Base-by-base conservation (phyloP, 345 rosid genomes). In the Lepidium sativum region DNA sequence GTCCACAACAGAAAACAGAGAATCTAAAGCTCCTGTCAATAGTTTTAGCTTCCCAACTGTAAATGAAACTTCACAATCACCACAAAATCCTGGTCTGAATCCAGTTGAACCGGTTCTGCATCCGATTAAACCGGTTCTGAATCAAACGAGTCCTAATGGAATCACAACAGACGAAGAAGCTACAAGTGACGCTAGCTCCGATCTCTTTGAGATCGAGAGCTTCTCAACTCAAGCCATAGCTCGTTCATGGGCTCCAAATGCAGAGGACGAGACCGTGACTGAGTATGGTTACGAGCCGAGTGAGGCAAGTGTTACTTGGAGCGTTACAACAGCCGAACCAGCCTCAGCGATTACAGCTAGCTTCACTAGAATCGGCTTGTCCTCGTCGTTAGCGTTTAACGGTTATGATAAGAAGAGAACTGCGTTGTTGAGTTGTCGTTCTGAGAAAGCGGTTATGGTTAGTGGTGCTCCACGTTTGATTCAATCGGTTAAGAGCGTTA, bases 161-260 rank as follows among this genome's bases (percentile, higher is more conserved):
- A 6, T 17, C 8, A 51, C 2, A 21, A 51, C 43, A 0, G 87
- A 81, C 12, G 96, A 89, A 34, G 97, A 86, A 44, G 80, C 74
- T 4, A 83, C 80, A 12, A 94, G 99, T 43, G 97, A 94, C 55
- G 87, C 96, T 1, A 90, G 99, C 76, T 94, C 99, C 0, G 97
- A 94, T 72, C 75, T 90, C 54, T 94, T 94, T 20, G 99, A 94
- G 83, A 90, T 94, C 0, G 99, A 94, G 79, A 94, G 99, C 78
- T 83, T 94, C 75, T 82, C 99, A 13, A 83, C 96, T 31, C 91
- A 89, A 44, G 72, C 80, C 1, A 51, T 80, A 5, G 15, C 49
- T 58, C 71, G 76, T 23, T 5, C 67, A 4, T 16, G 48, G 54
- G 48, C 74, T 0, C 41, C 72, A 31, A 53, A 48, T 32, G 77